phyloP scores from a whole-genome alignment of 495 filamentous ascomycete species.

The Penicilliopsis zonata region DNA sequence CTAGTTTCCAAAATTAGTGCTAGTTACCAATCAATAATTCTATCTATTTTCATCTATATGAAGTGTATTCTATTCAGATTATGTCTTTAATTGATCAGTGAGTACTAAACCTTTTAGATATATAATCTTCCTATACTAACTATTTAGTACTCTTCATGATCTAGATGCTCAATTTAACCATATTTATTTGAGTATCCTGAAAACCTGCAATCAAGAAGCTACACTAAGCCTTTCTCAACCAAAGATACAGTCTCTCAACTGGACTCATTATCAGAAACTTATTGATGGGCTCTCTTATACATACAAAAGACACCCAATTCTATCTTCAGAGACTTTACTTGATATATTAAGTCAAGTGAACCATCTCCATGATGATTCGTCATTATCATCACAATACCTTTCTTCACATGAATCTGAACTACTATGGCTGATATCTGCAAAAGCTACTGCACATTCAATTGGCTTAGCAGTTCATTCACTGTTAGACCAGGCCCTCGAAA shows the following conservation, averaged over 20 bases:
- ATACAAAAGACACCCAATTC: slow-evolving; percentile 40
- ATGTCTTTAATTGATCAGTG: slow-evolving; percentile 50
- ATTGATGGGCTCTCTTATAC: slow-evolving; percentile 58
- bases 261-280: slow-evolving; percentile 42
- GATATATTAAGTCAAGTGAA: slow-evolving; percentile 45
- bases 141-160: slow-evolving; percentile 58
- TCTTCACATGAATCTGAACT: slow-evolving; percentile 54
- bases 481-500: slow-evolving; percentile 64
- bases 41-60: no score
- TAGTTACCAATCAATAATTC: no score
- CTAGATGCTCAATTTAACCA: slow-evolving; percentile 74
- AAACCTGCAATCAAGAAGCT: slow-evolving; percentile 5
- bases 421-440: slow-evolving; percentile 78
- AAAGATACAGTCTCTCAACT: slow-evolving; percentile 7
- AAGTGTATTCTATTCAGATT: no score
- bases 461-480: slow-evolving; percentile 62
- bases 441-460: slow-evolving; percentile 75
- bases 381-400: slow-evolving; percentile 5
- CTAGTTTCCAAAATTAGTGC: no score
- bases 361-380: slow-evolving; percentile 17
- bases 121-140: slow-evolving; percentile 1
- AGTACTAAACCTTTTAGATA: slow-evolving; percentile 1
- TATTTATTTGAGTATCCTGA: slow-evolving; percentile 40
- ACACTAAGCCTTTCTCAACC: slow-evolving; percentile 9
- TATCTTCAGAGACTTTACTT: slow-evolving; percentile 41